Evolutionary conservation across 352 stramenopile species (phyloP), one percentile per base, ranked within the genome.

Genomic region (Pythium aristosporum): DNA sequence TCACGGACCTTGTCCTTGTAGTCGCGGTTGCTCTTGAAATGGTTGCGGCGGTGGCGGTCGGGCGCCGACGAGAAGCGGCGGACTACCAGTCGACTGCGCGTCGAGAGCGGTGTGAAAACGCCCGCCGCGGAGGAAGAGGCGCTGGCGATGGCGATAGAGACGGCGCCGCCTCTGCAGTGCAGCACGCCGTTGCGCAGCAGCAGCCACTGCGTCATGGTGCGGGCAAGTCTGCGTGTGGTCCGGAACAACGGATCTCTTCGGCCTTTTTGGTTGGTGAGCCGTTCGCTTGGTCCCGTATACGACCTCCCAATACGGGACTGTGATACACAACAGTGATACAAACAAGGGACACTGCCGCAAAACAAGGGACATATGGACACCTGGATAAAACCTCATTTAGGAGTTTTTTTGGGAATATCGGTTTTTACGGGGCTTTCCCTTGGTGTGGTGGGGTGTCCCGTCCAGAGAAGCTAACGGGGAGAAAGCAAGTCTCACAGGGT

Each of bases 21-120:
- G 50, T 79, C 70, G 64, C 74, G 78, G 70, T 68, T 76, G 68
- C 72, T 74, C 60, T 78, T 76, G 21, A 87, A 74, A 39, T 89
- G 78, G 57, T 78, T 75, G 54, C 75, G 79, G 53, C 80, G 76
- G 46, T 77, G 77, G 49, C 72, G 73, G 25, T 89, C 79, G 9
- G 75, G 66, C 41, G 67, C 67, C 28, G 78, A 80, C 34, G 75
- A 71, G 44, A 79, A 74, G 56, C 72, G 57, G n/a, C 79, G 69
- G 42, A 57, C 8, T 54, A 47, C 57, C 12, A 46, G 23, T 23
- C 50, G 50, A 8, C n/a, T 28, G 39, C 56, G 42, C 34, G 34
- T 49, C 2, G 53, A 54, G 30, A 20, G 16, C 20, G 53, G 16
- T 15, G 42, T 25, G 7, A 36, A 47, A 18, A 12, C 18, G 8